Evolutionary conservation across 78 protist species (phyloP).

Genomic region (Diacronema lutheri): DNA sequence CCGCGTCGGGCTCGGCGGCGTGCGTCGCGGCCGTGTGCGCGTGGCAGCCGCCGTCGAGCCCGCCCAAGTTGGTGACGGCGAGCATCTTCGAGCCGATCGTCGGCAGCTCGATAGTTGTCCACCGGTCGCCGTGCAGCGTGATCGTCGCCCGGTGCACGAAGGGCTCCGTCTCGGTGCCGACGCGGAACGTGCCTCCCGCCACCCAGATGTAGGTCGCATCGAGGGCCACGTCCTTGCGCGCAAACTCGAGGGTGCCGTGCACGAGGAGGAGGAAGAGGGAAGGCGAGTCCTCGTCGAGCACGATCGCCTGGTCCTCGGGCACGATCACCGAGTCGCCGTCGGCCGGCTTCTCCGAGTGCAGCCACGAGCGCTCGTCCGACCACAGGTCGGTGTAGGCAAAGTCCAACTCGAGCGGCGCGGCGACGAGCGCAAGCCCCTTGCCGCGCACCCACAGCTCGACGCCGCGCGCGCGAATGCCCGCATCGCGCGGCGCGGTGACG

Average conservation of each 20-base stretch:
- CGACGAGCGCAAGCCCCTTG: no score
- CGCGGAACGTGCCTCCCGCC: background rate
- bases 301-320: background rate
- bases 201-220: background rate
- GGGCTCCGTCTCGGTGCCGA: background rate
- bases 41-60: no score
- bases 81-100: background rate
- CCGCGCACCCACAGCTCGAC: no score
- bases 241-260: background rate
- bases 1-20: no score
- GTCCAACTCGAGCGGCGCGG: no score
- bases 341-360: background rate
- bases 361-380: slow-evolving; percentile 23
- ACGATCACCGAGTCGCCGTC: slow-evolving; percentile 28
- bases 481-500: no score
- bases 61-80: background rate
- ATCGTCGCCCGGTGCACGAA: background rate
- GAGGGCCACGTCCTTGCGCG: background rate
- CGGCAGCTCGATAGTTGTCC: background rate
- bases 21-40: no score
- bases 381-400: slow-evolving; percentile 28
- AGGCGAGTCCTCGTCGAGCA: background rate
- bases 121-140: background rate
- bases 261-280: background rate
- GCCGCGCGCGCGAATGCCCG: no score